These are phyloP conservation scores for Eucalyptus camaldulensis DNA, from an alignment of 345 rosid genomes.

Conservation along the genomic window DNA sequence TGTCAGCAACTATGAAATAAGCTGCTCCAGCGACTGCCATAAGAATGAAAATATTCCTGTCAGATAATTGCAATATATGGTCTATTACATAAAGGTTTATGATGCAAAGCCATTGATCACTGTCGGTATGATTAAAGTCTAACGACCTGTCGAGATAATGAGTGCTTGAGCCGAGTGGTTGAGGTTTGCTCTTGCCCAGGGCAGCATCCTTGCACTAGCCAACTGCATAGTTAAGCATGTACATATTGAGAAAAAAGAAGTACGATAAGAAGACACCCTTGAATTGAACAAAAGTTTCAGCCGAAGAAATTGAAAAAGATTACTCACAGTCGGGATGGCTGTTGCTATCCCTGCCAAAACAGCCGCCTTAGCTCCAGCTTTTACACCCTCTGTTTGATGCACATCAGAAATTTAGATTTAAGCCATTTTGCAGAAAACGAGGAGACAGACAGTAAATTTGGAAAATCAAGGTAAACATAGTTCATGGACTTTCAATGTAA, in stretches of 20 bases:
- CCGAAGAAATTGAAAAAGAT: background rate
- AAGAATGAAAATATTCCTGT: background rate
- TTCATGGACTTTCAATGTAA: background rate
- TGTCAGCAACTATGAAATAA: slow-evolving; percentile 89
- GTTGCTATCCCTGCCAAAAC: slow-evolving; percentile 46
- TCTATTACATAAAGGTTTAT: background rate
- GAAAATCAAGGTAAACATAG: background rate
- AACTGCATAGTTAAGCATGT: slow-evolving; percentile 13
- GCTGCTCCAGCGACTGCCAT: slow-evolving; percentile 71
- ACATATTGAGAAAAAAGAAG: background rate
- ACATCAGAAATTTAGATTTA: background rate
- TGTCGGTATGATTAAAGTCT: background rate
- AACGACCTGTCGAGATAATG: slow-evolving; percentile 54
- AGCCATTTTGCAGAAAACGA: background rate
- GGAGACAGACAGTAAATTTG: background rate
- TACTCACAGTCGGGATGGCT: slow-evolving; percentile 75
- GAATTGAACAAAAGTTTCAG: background rate
- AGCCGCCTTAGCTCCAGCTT: slow-evolving; percentile 90
- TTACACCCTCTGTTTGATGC: slow-evolving; percentile 53
- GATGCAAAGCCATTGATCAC: background rate
- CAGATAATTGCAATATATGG: background rate
- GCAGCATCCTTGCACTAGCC: slow-evolving; percentile 61
- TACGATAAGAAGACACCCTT: background rate
- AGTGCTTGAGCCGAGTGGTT: slow-evolving; percentile 95
- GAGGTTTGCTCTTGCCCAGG: slow-evolving; percentile 89